Evolutionary conservation across 441 rosid genomes (phyloP).

Genomic region (Aleurites moluccanus): DNA sequence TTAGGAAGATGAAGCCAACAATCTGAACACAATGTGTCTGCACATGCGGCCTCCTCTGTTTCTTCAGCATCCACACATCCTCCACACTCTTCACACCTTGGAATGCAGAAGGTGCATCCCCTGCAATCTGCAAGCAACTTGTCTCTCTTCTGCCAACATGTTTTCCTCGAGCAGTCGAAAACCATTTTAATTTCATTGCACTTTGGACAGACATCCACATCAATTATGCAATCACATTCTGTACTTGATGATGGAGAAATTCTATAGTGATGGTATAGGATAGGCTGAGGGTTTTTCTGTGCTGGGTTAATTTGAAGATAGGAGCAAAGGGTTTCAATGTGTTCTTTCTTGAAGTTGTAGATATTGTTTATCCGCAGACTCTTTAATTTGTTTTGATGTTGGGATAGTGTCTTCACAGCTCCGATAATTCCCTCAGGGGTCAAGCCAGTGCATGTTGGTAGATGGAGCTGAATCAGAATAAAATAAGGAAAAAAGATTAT

Average conservation of each 20-base stretch:
- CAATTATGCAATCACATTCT: constrained; percentile 52
- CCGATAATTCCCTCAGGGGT: constrained; percentile 69
- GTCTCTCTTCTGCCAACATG: constrained; percentile 44
- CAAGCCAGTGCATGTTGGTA: constrained; percentile 63
- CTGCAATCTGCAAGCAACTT: constrained; percentile 32
- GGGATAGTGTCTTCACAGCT: constrained; percentile 51
- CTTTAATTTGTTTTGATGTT: constrained; percentile 38
- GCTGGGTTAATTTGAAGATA: constrained; percentile 41
- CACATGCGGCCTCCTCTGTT: constrained; percentile 53
- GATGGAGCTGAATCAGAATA: constrained; percentile 42
- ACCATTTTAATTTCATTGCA: constrained; percentile 68
- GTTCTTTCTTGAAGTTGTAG: constrained; percentile 53
- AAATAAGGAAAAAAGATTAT: neutral
- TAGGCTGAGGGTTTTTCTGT: constrained; percentile 22
- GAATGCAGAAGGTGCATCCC: constrained; percentile 62
- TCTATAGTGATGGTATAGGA: constrained; percentile 40
- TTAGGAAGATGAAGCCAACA: constrained; percentile 83
- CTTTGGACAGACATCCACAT: constrained; percentile 75
- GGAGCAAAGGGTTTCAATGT: constrained; percentile 51
- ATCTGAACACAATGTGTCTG: constrained; percentile 48
- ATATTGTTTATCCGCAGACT: constrained; percentile 64
- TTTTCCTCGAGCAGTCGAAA: constrained; percentile 78
- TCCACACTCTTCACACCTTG: constrained; percentile 71
- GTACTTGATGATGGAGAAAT: neutral
- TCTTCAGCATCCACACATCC: constrained; percentile 48